Base-by-base conservation (phyloP, 257 asterid genomes). In the Avicennia marina region DNA sequence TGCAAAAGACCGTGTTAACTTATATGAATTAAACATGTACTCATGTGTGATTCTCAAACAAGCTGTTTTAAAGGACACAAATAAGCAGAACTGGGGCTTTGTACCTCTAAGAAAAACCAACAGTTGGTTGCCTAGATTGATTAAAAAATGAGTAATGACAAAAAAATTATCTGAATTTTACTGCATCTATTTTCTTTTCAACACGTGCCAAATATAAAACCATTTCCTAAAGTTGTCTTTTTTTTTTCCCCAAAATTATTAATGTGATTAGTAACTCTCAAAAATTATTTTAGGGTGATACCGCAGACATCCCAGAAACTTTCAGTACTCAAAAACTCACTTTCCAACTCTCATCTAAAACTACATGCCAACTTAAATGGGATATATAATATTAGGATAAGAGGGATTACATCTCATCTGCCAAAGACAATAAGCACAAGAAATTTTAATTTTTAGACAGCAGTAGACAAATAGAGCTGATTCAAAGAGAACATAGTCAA, bases 31-130 rank as follows among this genome's bases (percentile, higher is more conserved):
- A 16, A 52, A 39, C 6, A 18, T 26, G 25, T 9, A 40, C 15
- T 18, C 43, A 33, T 26, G 39, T 38, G 25, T 33, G 41, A 40
- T 53, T 21, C 32, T 20, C 58, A 64, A 41, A 40, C 33, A 36
- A 36, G 27, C 65, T 24, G n/a, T 58, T 39, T 36, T 38, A 38
- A 39, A 39, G 54, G 36, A 41, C 4, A 31, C 2, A 69, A 58
- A 46, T 50, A 57, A 58, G 49, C 29, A 56, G 33, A 13, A 38
- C 44, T 48, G 43, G 48, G 21, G 43, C 1, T 34, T 55, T 18
- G 48, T 48, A 18, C 46, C 64, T 49, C 61, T 45, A 39, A 43
- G 39, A 44, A 34, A 18, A 66, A 8, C 47, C 65, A 25, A 49
- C 65, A 41, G 49, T 13, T 42, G 38, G 60, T 38, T 26, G 1